These are phyloP conservation scores for Arthroderma sp. DNA, from an alignment of 2,329 filamentous ascomycete species.

Conservation along the genomic window DNA sequence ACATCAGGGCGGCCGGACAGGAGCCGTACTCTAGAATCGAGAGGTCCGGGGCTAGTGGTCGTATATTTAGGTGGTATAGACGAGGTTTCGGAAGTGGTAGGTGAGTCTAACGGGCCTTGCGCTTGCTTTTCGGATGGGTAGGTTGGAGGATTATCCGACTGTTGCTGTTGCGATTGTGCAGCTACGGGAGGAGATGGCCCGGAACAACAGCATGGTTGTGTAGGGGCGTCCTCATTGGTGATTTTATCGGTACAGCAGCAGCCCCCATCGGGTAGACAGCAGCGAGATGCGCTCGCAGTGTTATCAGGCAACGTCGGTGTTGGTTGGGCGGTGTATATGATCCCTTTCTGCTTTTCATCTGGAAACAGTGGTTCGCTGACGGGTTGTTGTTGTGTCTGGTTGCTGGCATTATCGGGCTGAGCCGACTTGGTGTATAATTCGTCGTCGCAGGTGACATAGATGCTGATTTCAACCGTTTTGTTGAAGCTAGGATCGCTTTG, in stretches of 20 bases:
- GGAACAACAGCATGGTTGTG: conserved; percentile 27
- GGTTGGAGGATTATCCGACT: not conserved
- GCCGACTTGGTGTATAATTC: conserved; percentile 8
- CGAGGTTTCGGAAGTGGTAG: not conserved
- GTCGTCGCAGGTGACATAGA: conserved; percentile 44
- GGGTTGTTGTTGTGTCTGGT: conserved; percentile 16
- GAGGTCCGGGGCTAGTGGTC: conserved; percentile 11
- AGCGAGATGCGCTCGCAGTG: not conserved
- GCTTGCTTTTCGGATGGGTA: not conserved
- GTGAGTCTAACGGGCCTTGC: conserved; percentile 4
- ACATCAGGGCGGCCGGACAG: conserved; percentile 41
- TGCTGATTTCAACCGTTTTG: conserved; percentile 37
- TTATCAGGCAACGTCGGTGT: not conserved
- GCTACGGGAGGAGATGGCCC: conserved; percentile 11
- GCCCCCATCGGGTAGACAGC: conserved; percentile 17
- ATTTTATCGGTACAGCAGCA: conserved; percentile 41
- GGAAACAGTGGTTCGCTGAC: not conserved
- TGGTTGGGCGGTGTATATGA: conserved; percentile 9
- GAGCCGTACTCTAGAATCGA: conserved; percentile 20
- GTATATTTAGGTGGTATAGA: not conserved
- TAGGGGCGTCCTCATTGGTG: conserved; percentile 31
- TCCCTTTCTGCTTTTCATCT: conserved; percentile 1
- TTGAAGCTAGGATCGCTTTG: conserved; percentile 19
- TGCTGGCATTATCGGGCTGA: not conserved
- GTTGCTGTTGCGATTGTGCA: not conserved